Conservation (phyloP, 768 basidiomycete species). For the Serendipita vermifera region DNA sequence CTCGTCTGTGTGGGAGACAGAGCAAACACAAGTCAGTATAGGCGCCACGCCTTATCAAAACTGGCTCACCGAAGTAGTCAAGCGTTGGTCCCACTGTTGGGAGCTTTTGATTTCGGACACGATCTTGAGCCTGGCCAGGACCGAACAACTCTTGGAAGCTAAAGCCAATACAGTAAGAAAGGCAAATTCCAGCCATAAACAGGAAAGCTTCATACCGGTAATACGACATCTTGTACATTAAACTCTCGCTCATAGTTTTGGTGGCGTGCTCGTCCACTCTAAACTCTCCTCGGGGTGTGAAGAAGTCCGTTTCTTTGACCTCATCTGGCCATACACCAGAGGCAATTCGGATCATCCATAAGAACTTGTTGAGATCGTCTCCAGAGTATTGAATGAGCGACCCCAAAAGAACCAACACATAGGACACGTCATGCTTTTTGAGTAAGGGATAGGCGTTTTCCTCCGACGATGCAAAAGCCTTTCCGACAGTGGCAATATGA, state of each 20-base stretch:
- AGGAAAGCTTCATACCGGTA: constrained; percentile 49
- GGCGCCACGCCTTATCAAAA: too few relatives aligned
- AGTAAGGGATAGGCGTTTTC: constrained; percentile 96
- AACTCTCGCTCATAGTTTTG: constrained; percentile 77
- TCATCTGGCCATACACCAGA: constrained; percentile 98
- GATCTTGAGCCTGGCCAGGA: constrained; percentile 56
- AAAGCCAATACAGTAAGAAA: neutral
- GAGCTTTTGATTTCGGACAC: constrained; percentile 78
- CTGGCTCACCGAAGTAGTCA: constrained; percentile 79
- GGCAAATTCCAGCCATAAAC: neutral
- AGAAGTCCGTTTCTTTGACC: constrained; percentile 89
- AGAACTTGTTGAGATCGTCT: constrained; percentile 99
- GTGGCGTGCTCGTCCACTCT: constrained; percentile 78
- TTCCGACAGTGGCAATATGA: constrained; percentile 97
- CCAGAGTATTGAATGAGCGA: constrained; percentile 94
- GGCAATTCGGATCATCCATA: constrained; percentile 95
- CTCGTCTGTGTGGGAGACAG: constrained; percentile 74
- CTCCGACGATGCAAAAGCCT: constrained; percentile 90
- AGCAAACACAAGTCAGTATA: constrained; percentile 11
- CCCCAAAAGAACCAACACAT: constrained; percentile 94
- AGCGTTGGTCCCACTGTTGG: constrained; percentile 67
- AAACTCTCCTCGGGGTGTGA: constrained; percentile 87
- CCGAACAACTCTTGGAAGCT: constrained; percentile 87
- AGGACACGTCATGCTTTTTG: constrained; percentile 93
- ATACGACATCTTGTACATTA: constrained; percentile 99